phyloP scores from a whole-genome alignment of 805 yeast species.

The Zygosaccharomyces pseudorouxii region DNA sequence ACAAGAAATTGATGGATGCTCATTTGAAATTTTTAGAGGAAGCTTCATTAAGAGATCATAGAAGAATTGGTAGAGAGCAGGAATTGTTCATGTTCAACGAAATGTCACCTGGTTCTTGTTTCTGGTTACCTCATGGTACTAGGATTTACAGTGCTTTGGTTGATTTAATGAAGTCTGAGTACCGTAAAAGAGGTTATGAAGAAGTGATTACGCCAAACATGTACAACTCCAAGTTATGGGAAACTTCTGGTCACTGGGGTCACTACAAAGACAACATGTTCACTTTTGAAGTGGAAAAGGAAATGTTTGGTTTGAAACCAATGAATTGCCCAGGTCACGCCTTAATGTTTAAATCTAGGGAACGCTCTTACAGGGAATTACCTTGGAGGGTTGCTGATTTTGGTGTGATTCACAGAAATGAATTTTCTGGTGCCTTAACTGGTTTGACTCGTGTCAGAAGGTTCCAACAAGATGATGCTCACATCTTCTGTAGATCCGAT shows the following conservation, averaged over 20 bases:
- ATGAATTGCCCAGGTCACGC: conserved; percentile 94
- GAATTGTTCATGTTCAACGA: conserved; percentile 94
- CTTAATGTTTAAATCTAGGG: conserved; percentile 83
- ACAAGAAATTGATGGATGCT: conserved; percentile 91
- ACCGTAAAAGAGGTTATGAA: conserved; percentile 90
- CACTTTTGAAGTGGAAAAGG: conserved; percentile 94
- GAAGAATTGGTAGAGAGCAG: conserved; percentile 95
- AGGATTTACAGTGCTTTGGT: conserved; percentile 89
- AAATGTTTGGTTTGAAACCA: conserved; percentile 89
- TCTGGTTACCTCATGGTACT: conserved; percentile 99
- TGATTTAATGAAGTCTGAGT: conserved; percentile 75
- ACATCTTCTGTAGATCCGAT: conserved; percentile 89
- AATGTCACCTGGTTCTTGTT: conserved; percentile 95
- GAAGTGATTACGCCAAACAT: conserved; percentile 99
- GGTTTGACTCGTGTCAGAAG: conserved; percentile 96
- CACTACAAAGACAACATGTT: conserved; percentile 98
- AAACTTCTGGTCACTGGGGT: conserved; percentile 98
- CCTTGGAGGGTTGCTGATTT: conserved; percentile 99
- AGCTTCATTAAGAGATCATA: conserved; percentile 93
- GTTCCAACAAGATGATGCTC: conserved; percentile 99
- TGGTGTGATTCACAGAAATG: conserved; percentile 96
- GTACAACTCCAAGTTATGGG: conserved; percentile 97
- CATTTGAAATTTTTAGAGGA: conserved; percentile 92
- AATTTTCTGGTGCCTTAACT: conserved; percentile 90
- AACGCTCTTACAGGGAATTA: conserved; percentile 91